Evolutionary conservation across 2,329 filamentous ascomycete species (phyloP).

Genomic region (Epichloe coenophiala): DNA sequence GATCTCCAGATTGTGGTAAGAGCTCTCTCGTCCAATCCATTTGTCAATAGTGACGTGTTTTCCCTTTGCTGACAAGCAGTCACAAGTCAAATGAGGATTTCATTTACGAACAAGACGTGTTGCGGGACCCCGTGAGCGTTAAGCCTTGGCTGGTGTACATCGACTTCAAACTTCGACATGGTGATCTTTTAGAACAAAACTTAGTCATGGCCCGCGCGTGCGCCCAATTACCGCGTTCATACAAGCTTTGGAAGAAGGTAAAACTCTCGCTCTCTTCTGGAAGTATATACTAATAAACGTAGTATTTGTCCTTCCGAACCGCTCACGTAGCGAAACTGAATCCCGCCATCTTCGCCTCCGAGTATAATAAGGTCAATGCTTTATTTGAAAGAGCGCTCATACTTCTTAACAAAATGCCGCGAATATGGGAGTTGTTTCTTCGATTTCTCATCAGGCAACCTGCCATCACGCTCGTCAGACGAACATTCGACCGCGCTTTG

Average conservation of each 20-base stretch:
- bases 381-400: conserved; percentile 88
- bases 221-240: conserved; percentile 77
- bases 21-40: conserved; percentile 3
- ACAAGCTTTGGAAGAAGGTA: conserved; percentile 96
- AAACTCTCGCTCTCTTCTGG: conserved; percentile 7
- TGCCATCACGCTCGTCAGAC: conserved; percentile 73
- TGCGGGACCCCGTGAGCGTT: conserved; percentile 70
- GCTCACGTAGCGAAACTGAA: conserved; percentile 75
- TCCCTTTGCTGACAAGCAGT: conserved; percentile 7
- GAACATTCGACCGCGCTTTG: conserved; percentile 83
- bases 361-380: conserved; percentile 88
- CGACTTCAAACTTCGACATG: conserved; percentile 79
- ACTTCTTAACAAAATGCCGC: conserved; percentile 95
- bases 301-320: conserved; percentile 77
- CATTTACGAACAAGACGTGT: conserved; percentile 90
- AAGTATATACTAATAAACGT: conserved; percentile 5
- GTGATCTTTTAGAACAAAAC: conserved; percentile 72
- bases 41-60: neutral
- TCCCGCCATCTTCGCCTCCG: conserved; percentile 60
- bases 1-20: conserved; percentile 19
- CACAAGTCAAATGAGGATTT: conserved; percentile 70
- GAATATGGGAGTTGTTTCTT: conserved; percentile 97
- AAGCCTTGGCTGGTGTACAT: conserved; percentile 95
- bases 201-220: conserved; percentile 84
- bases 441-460: conserved; percentile 82